These are phyloP conservation scores for Geotrichum carabidarum DNA, from an alignment of 1,139 yeast species.

Conservation along the genomic window DNA sequence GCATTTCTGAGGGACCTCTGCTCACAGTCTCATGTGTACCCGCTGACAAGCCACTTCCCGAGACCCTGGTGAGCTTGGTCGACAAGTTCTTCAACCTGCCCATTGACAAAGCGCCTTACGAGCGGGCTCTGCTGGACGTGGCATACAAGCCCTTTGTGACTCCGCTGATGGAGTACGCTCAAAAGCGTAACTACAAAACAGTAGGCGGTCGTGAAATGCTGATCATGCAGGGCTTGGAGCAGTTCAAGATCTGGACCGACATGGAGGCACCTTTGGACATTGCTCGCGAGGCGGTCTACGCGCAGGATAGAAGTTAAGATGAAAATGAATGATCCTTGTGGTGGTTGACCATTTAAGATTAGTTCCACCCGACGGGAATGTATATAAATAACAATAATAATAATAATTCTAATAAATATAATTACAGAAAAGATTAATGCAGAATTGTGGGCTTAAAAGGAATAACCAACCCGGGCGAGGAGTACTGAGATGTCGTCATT, in stretches of 20 bases:
- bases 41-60: slow-evolving; percentile 72
- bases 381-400: not conserved
- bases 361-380: not conserved
- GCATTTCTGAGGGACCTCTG: slow-evolving; percentile 41
- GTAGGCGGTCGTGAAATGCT: slow-evolving; percentile 89
- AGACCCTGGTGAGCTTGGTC: slow-evolving; percentile 44
- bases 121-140: slow-evolving; percentile 72
- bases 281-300: slow-evolving; percentile 23
- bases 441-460: not conserved
- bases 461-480: slow-evolving; percentile 13
- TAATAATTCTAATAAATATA: not conserved
- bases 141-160: slow-evolving; percentile 87
- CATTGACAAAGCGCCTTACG: slow-evolving; percentile 32
- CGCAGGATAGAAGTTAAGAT: slow-evolving; percentile 1
- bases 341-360: too few species aligned
- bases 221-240: slow-evolving; percentile 86
- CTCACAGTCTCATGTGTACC: slow-evolving; percentile 84
- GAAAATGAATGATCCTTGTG: not conserved
- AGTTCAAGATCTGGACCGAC: slow-evolving; percentile 77
- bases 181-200: slow-evolving; percentile 59
- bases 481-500: slow-evolving; percentile 23
- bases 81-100: slow-evolving; percentile 40
- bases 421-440: not conserved
- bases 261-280: slow-evolving; percentile 38
- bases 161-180: slow-evolving; percentile 75